Conservation (phyloP, 1,139 yeast species). For the Protomyces gravidus region DNA sequence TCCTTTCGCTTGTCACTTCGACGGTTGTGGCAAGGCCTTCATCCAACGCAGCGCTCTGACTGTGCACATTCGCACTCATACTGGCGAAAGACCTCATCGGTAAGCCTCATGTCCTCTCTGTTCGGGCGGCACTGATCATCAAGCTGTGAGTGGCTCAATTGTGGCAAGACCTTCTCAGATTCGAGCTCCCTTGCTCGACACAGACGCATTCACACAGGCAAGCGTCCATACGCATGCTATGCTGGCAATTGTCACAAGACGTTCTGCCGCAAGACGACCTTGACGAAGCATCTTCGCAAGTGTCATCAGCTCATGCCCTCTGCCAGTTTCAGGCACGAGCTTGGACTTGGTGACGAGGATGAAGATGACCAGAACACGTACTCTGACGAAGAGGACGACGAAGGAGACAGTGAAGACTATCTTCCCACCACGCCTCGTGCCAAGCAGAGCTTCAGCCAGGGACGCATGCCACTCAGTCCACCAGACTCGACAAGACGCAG, state of each 20-base stretch:
- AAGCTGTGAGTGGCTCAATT: constrained; percentile 57
- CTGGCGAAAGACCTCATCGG: constrained; percentile 82
- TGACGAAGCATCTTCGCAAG: constrained; percentile 30
- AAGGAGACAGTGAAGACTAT: not conserved
- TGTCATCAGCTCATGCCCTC: constrained; percentile 22
- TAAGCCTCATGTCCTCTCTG: too few relatives aligned
- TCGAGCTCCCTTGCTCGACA: constrained; percentile 25
- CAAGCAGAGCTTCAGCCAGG: constrained; percentile 1
- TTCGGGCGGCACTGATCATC: not conserved
- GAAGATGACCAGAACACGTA: not conserved
- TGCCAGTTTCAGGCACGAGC: constrained; percentile 1
- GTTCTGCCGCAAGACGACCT: constrained; percentile 31
- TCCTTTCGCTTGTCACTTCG: constrained; percentile 66
- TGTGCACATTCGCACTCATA: constrained; percentile 74
- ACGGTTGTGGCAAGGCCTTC: constrained; percentile 72
- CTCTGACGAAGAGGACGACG: not conserved
- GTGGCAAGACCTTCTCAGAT: constrained; percentile 35
- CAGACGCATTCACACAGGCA: constrained; percentile 43
- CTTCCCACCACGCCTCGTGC: constrained; percentile 1
- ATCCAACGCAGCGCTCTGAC: constrained; percentile 54
- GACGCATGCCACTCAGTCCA: constrained; percentile 18
- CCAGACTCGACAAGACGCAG: constrained; percentile 24
- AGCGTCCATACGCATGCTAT: constrained; percentile 69
- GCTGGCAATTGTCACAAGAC: constrained; percentile 63
- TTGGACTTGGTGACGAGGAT: not conserved